Evolutionary conservation across 2,329 filamentous ascomycete species (phyloP), one percentile per base, ranked within the genome.

Genomic region (Xylaria sp.): DNA sequence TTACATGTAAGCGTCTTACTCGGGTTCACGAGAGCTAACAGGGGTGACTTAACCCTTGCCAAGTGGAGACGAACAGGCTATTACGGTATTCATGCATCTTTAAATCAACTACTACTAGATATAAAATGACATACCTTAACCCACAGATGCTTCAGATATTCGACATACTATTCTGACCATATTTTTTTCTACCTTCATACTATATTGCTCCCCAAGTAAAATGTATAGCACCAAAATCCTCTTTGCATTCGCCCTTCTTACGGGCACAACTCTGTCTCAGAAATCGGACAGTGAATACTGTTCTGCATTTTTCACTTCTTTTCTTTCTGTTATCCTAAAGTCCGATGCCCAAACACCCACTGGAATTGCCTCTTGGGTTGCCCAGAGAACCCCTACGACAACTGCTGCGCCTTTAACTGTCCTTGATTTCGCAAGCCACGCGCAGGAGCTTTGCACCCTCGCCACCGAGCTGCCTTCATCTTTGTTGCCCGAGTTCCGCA

Each of bases 281-380:
- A 61, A 61, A 41, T 61, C 58, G 8, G 53, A 61, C 38, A 48
- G 38, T 41, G 23, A 57, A 53, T 61, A 47, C 58, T 61, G 58
- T 21, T 33, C 40, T 21, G 41, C 58, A 10, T 56, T 40, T 44
- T 52, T 61, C 4, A 61, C 46, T n/a, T 53, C 46, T 11, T 61
- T 61, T 27, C 27, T 56, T 25, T 46, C 46, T 8, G 31, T 56
- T 6, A 52, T 57, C 31, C 1, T 13, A 19, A 29, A 43, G 27
- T 51, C 46, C 8, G 10, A 51, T 25, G 37, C 29, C 15, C 15
- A 13, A 29, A 58, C 54, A n/a, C 54, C 54, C 29, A 31, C 54
- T n/a, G 54, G 13, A 10, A 58, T 58, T n/a, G 27, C 29, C 37
- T 53, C 48, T n/a, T 59, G 25, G 19, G 31, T 59, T 23, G 31